Evolutionary conservation across 495 filamentous ascomycete genomes (phyloP).

Genomic region (Daldinia vernicosa): DNA sequence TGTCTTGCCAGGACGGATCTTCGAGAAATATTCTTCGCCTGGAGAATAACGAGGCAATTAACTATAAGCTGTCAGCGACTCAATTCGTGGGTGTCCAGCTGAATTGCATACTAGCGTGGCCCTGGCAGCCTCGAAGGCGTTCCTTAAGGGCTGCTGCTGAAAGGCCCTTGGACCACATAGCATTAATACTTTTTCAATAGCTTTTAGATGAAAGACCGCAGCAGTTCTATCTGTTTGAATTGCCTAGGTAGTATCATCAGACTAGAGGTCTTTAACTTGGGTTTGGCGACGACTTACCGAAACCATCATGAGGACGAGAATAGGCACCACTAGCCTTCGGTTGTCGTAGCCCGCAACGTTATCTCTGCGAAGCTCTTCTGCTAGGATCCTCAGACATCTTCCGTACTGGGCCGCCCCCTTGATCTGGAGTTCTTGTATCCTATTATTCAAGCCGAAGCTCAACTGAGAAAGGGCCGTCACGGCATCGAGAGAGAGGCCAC

Average conservation of each 20-base stretch:
- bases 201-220: constrained; percentile 34
- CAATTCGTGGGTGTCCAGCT: neutral
- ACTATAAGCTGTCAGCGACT: constrained; percentile 17
- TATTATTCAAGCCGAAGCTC: constrained; percentile 34
- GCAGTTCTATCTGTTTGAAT: constrained; percentile 35
- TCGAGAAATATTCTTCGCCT: constrained; percentile 35
- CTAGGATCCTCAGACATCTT: constrained; percentile 33
- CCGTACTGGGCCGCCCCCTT: constrained; percentile 33
- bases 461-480: constrained; percentile 35
- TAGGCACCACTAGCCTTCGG: constrained; percentile 34
- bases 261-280: neutral
- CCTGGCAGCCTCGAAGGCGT: constrained; percentile 39
- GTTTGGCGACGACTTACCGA: constrained; percentile 19
- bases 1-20: constrained; percentile 27
- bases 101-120: constrained; percentile 27
- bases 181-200: constrained; percentile 31
- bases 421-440: constrained; percentile 24
- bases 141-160: constrained; percentile 36
- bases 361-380: constrained; percentile 30
- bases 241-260: constrained; percentile 21
- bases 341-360: constrained; percentile 10
- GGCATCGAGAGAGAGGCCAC: constrained; percentile 33
- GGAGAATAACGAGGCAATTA: constrained; percentile 29
- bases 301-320: constrained; percentile 41
- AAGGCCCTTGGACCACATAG: constrained; percentile 37